phyloP scores from a whole-genome alignment of 371 early-diverging fungal genomes.

The Apophysomyces sp. region DNA sequence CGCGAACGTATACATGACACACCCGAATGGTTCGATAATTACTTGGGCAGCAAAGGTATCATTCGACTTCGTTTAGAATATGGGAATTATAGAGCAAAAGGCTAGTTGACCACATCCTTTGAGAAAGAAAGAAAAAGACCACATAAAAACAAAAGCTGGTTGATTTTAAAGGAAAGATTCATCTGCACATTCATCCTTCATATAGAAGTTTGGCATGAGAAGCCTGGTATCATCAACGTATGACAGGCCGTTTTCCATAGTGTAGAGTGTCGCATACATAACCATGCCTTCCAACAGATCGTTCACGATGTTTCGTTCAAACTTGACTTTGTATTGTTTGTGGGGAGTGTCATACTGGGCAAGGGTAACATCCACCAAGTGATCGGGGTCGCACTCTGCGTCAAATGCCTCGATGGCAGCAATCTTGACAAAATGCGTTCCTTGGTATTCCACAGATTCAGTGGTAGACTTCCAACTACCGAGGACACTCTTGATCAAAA shows the following conservation, averaged over 20 bases:
- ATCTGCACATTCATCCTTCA: conserved; percentile 31
- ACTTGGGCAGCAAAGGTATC: conserved; percentile 74
- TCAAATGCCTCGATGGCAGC: conserved; percentile 6
- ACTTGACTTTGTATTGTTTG: conserved; percentile 14
- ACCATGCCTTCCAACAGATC: conserved; percentile 36
- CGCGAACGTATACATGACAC: conserved; percentile 51
- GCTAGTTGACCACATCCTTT: too few relatives aligned
- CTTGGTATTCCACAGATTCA: conserved; percentile 15
- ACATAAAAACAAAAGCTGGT: too few relatives aligned
- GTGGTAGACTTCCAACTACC: conserved; percentile 8
- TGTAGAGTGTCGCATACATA: conserved; percentile 27
- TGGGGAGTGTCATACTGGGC: conserved; percentile 15
- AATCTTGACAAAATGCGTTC: conserved; percentile 23
- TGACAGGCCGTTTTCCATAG: conserved; percentile 41
- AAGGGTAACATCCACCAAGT: conserved; percentile 16
- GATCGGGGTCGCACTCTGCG: conserved; percentile 4
- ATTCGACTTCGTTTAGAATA: conserved; percentile 50
- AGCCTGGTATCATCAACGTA: conserved; percentile 34
- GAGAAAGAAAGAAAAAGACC: too few relatives aligned
- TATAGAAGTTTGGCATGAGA: conserved; percentile 49
- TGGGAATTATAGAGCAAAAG: conserved; percentile 51
- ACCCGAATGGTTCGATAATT: conserved; percentile 72
- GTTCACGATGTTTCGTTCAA: conserved; percentile 33
- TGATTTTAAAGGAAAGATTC: conserved; percentile 21
- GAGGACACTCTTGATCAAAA: conserved; percentile 14